Base-by-base conservation (phyloP, 2,329 filamentous ascomycete species). In the Periconia digitata region DNA sequence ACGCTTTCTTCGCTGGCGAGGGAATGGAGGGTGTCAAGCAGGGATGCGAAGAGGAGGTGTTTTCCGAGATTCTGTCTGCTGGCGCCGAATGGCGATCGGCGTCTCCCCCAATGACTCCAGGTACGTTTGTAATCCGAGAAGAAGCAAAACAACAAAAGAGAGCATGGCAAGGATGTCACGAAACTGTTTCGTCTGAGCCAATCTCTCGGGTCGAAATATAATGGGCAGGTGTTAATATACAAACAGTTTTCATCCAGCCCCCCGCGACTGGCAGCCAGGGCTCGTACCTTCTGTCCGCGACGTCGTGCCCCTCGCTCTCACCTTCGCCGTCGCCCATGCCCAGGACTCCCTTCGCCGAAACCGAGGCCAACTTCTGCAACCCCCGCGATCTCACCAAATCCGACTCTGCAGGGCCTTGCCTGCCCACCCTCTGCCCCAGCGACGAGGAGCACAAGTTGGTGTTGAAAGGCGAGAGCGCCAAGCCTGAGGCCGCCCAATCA, bases 51-150 rank as follows among this genome's bases (percentile, higher is more conserved):
- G 79, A 81, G 40, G 86, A 89, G 52, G 80, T 85, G 18, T 81
- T 85, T 60, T 81, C 83, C 17, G 89, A 94, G 74, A 85, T 85
- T 54, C 80, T 92, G 47, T 83, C 88, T 44, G 79, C 78, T 55
- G 79, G 87, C 55, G 88, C 92, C 62, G 95, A 90, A 87, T 79
- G 86, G 48, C 85, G 81, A 69, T 86, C 85, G 51, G 82, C 83
- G 49, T 95, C 92, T 24, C 91, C 92, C 43, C 90, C 90, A 20
- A 84, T 95, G 82, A 95, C 90, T 63, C 91, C 92, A 82, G 85
- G 90, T 95, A 86, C 78, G 90, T 46, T 29, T 18, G 13, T 20
- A 18, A 12, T 8, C 8, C 12, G 8, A 17, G 16, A 21, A 27
- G 22, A 18, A 13, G 6, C 8, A 24, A 41, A 12, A 18, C 16